Conservation (phyloP, 2,329 filamentous ascomycete genomes). For the Neobulgaria alba region DNA sequence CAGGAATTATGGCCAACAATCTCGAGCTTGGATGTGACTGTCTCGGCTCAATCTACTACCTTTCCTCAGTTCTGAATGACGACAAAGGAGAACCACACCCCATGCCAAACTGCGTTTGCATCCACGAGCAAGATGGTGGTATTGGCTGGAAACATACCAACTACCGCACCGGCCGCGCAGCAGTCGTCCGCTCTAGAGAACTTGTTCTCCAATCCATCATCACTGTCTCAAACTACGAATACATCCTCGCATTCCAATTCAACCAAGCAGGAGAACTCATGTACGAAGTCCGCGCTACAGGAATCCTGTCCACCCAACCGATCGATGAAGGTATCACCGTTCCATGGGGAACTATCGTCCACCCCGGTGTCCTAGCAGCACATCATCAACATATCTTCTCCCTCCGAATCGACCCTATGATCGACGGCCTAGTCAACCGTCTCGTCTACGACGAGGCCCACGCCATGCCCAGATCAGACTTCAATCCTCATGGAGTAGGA, state of each 20-base stretch:
- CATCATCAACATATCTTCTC: slow-evolving; percentile 75
- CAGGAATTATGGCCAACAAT: slow-evolving; percentile 61
- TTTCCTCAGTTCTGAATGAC: slow-evolving; percentile 48
- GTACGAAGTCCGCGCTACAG: slow-evolving; percentile 61
- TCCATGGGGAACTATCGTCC: slow-evolving; percentile 59
- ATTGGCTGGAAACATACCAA: slow-evolving; percentile 65
- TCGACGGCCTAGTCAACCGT: slow-evolving; percentile 47
- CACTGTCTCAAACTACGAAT: slow-evolving; percentile 65
- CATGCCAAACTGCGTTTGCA: slow-evolving; percentile 59
- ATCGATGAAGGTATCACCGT: slow-evolving; percentile 57
- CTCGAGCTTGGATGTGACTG: slow-evolving; percentile 64
- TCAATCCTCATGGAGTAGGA: slow-evolving; percentile 43
- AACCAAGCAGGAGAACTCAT: slow-evolving; percentile 60
- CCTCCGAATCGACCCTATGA: slow-evolving; percentile 52
- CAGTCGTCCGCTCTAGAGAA: slow-evolving; percentile 54
- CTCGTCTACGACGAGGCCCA: slow-evolving; percentile 51
- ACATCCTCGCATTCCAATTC: slow-evolving; percentile 64
- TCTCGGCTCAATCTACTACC: slow-evolving; percentile 60
- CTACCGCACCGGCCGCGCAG: slow-evolving; percentile 54
- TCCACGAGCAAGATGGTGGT: slow-evolving; percentile 63
- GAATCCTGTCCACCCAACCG: slow-evolving; percentile 58
- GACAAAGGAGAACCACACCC: slow-evolving; percentile 48
- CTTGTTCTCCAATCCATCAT: slow-evolving; percentile 62
- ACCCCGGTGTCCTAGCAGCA: slow-evolving; percentile 58
- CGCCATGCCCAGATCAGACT: slow-evolving; percentile 46